Percentiles rank a stretch among this genome's conserved stretches.
Conservation (phyloP, 2,329 filamentous ascomycete species). For the Westerdykella aurantiaca region DNA sequence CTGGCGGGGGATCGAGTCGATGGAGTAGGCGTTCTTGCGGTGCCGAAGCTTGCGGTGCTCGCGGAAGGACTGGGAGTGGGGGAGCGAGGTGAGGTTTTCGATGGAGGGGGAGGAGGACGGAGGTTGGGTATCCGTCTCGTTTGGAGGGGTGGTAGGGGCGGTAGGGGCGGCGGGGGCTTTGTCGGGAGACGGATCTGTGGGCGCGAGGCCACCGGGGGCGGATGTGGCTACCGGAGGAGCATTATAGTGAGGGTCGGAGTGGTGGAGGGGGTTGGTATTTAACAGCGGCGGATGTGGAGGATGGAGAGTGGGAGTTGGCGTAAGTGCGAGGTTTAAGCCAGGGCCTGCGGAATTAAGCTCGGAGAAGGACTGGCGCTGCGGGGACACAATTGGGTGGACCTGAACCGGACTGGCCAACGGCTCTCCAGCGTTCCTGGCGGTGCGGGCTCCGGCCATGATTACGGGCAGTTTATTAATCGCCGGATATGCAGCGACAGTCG, state of each 20-base stretch:
- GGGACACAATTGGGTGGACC: conserved; percentile 32
- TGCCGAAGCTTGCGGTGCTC: conserved; percentile 35
- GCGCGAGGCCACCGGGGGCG: conserved; percentile 22
- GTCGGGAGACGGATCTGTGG: conserved; percentile 9
- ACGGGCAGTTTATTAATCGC: conserved; percentile 5
- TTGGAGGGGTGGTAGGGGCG: conserved; percentile 12
- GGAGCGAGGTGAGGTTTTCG: conserved; percentile 31
- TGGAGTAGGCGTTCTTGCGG: conserved; percentile 45
- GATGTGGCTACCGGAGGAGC: conserved; percentile 24
- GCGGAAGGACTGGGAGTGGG: conserved; percentile 31
- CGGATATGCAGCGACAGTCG: conserved; percentile 2
- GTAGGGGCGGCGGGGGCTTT: conserved; percentile 9
- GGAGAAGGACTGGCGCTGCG: conserved; percentile 26
- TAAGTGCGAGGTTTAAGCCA: conserved; percentile 15
- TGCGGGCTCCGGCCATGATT: conserved; percentile 16
- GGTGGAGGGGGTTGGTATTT: conserved; percentile 18
- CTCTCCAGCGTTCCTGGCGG: conserved; percentile 20
- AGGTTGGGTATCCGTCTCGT: conserved; percentile 17
- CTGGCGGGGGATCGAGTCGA: conserved; percentile 67
- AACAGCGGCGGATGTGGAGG: conserved; percentile 21
- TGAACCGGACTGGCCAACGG: conserved; percentile 27
- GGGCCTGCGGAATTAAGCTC: conserved; percentile 26
- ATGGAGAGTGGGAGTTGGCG: conserved; percentile 6
- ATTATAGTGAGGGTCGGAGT: conserved; percentile 18
- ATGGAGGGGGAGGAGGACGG: conserved; percentile 22